Evolutionary conservation across 371 early-diverging fungal species (phyloP).

Genomic region (Mortierella polycephala): DNA sequence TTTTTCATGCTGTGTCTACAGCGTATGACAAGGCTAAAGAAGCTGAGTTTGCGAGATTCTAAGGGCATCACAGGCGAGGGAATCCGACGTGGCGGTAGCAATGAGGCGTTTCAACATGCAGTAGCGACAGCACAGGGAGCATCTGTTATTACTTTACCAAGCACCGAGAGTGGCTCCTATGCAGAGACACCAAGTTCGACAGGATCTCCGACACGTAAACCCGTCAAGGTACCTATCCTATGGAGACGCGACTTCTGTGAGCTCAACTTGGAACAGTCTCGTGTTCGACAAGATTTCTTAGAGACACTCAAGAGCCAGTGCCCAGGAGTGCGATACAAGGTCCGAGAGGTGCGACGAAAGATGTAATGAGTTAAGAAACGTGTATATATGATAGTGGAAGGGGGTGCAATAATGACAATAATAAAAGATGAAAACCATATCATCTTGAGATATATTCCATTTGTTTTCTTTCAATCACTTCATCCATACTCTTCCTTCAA

Average conservation of each 20-base stretch:
- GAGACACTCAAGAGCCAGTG: conserved; percentile 19
- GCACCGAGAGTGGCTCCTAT: too few species aligned
- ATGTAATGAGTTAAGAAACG: too few species aligned
- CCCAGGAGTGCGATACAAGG: conserved; percentile 21
- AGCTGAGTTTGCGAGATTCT: conserved; percentile 35
- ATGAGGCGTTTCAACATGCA: background rate
- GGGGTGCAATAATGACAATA: too few species aligned
- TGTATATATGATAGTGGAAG: too few species aligned
- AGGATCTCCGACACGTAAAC: background rate
- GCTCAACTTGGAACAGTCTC: conserved; percentile 35
- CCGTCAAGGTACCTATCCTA: conserved; percentile 12
- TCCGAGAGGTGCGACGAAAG: conserved; percentile 25
- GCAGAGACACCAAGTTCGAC: background rate
- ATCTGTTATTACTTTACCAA: too few species aligned
- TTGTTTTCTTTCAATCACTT: too few species aligned
- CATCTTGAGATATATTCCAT: too few species aligned
- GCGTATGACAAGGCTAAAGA: conserved; percentile 23
- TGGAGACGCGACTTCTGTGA: conserved; percentile 31
- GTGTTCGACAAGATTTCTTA: conserved; percentile 33
- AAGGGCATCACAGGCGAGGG: conserved; percentile 43
- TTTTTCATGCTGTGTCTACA: conserved; percentile 30
- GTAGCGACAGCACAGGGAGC: too few species aligned
- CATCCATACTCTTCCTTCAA: too few species aligned
- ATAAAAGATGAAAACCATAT: too few species aligned
- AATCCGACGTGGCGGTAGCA: background rate